Percentiles rank a stretch among this genome's conserved stretches.
Evolutionary conservation across 257 asterid genomes (phyloP).

Genomic region (Nicotiana tomentosiformis): DNA sequence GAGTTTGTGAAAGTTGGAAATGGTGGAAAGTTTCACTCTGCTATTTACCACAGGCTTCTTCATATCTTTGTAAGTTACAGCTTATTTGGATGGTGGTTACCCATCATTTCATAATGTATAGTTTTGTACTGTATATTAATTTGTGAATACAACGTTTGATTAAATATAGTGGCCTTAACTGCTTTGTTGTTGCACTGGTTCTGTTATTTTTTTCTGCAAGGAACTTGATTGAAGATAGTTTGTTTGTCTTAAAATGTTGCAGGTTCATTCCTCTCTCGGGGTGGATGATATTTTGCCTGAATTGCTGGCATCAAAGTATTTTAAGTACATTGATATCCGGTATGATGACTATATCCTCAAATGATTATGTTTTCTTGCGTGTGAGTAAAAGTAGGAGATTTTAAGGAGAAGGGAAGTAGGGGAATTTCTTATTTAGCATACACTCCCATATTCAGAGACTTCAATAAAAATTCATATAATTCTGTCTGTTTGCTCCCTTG

Average conservation of each 20-base stretch:
- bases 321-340: slow-evolving; percentile 77
- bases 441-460: no score
- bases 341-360: slow-evolving; percentile 22
- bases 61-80: slow-evolving; percentile 43
- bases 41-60: slow-evolving; percentile 69
- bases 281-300: slow-evolving; percentile 49
- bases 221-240: not conserved
- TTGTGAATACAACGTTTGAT: no score
- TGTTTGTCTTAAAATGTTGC: not conserved
- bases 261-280: slow-evolving; percentile 54
- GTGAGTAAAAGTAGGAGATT: not conserved
- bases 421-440: not conserved
- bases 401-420: not conserved
- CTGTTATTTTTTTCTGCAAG: not conserved
- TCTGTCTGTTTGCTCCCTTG: not conserved
- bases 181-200: not conserved
- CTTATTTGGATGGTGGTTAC: no score
- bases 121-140: no score
- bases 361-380: not conserved
- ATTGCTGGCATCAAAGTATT: slow-evolving; percentile 61
- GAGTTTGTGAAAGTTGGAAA: slow-evolving; percentile 89
- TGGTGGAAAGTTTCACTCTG: slow-evolving; percentile 67
- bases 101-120: no score
- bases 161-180: not conserved
- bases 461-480: not conserved